phyloP scores from a whole-genome alignment of 2,329 filamentous ascomycete species.

The Microcyclosporella mali region DNA sequence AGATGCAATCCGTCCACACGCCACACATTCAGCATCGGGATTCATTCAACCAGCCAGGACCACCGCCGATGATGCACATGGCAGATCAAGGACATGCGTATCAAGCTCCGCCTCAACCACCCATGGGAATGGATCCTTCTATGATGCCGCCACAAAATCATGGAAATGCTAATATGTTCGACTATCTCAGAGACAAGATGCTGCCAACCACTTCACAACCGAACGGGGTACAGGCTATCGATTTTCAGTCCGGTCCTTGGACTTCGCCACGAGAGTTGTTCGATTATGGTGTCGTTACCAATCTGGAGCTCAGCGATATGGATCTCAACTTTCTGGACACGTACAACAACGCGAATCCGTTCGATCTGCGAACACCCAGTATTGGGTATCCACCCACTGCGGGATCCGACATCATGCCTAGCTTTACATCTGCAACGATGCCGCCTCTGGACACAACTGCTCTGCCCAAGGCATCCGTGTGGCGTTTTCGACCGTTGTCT shows the following conservation, averaged over 20 bases:
- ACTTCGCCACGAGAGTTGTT: conserved; percentile 39
- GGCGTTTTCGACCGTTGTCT: conserved; percentile 39
- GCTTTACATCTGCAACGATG: conserved; percentile 28
- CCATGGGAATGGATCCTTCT: conserved; percentile 22
- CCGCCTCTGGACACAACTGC: conserved; percentile 30
- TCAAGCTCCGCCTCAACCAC: conserved; percentile 12
- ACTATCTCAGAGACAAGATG: conserved; percentile 32
- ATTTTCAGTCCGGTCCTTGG: conserved; percentile 32
- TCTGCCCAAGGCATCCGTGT: conserved; percentile 39
- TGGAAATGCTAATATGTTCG: conserved; percentile 27
- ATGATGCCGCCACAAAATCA: conserved; percentile 27
- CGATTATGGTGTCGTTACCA: conserved; percentile 41
- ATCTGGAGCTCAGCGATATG: conserved; percentile 41
- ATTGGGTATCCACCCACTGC: conserved; percentile 27
- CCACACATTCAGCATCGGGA: conserved; percentile 20
- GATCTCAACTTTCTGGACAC: conserved; percentile 42
- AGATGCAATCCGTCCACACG: conserved; percentile 22
- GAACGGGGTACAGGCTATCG: conserved; percentile 24
- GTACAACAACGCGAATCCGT: conserved; percentile 41
- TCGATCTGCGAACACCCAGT: conserved; percentile 32
- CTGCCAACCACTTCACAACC: conserved; percentile 18
- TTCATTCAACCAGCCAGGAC: conserved; percentile 14
- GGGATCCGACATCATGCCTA: conserved; percentile 30
- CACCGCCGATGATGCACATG: conserved; percentile 20
- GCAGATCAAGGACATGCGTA: conserved; percentile 14